Conservation (phyloP, 1,284 basidiomycete genomes). For the Mycena sp. region DNA sequence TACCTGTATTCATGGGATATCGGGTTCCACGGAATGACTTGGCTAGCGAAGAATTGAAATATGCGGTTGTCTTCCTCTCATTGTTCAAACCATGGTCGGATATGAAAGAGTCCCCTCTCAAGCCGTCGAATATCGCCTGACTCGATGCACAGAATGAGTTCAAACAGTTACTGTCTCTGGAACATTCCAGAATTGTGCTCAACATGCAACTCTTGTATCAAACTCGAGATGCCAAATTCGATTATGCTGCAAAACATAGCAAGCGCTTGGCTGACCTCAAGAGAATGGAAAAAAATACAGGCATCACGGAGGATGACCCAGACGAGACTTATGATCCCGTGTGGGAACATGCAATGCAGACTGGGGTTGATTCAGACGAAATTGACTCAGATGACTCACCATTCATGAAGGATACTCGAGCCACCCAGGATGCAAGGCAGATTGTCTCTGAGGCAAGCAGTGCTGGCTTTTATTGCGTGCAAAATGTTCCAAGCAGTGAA, state of each 20-base stretch:
- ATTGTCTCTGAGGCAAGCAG: neutral
- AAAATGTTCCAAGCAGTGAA: neutral
- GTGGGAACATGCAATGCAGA: conserved; percentile 30
- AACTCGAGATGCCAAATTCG: conserved; percentile 23
- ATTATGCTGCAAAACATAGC: conserved; percentile 19
- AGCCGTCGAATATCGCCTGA: conserved; percentile 3
- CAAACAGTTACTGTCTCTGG: neutral
- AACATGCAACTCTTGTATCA: conserved; percentile 26
- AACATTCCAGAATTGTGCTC: too few species aligned
- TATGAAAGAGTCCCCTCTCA: neutral
- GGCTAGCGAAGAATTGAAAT: neutral
- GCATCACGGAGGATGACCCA: neutral
- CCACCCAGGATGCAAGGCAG: neutral
- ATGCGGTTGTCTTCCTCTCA: conserved; percentile 12
- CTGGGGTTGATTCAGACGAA: conserved; percentile 5
- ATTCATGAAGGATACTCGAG: neutral
- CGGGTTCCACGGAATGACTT: conserved; percentile 18
- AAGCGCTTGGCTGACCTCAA: conserved; percentile 16
- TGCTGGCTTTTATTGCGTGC: conserved; percentile 12
- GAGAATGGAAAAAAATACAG: neutral
- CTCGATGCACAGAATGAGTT: neutral
- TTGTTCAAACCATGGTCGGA: conserved; percentile 23
- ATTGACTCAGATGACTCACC: neutral
- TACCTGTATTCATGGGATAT: too few species aligned
- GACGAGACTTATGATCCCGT: conserved; percentile 19